These are phyloP conservation scores for Blastobotrys apis DNA, from an alignment of 1,139 yeast species.

Conservation along the genomic window DNA sequence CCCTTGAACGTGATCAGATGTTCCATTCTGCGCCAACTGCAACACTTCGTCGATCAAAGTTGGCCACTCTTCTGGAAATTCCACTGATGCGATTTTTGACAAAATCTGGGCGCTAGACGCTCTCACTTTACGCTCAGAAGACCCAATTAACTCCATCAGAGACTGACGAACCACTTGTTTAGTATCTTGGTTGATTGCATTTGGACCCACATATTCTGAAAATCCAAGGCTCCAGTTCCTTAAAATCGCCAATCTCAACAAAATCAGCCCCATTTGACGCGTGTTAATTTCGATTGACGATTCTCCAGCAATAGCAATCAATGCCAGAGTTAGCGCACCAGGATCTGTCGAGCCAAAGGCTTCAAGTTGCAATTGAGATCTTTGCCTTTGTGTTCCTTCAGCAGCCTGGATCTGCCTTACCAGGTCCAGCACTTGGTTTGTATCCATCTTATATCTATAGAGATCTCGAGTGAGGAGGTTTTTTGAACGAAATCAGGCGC, in stretches of 20 bases:
- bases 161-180: conserved; percentile 49
- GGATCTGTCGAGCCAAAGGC: conserved; percentile 4
- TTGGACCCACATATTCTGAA: conserved; percentile 67
- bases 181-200: conserved; percentile 48
- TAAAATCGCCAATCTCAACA: conserved; percentile 66
- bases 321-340: conserved; percentile 1
- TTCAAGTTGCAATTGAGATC: conserved; percentile 2
- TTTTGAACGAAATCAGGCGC: no score
- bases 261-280: conserved; percentile 61
- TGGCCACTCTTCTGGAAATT: conserved; percentile 97
- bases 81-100: conserved; percentile 82
- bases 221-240: conserved; percentile 84
- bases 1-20: conserved; percentile 43
- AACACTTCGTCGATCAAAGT: conserved; percentile 51
- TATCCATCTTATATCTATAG: conserved; percentile 6
- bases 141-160: conserved; percentile 51
- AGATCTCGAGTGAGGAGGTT: background rate
- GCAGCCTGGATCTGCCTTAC: conserved; percentile 10
- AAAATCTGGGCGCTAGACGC: conserved; percentile 68
- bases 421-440: conserved; percentile 6
- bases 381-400: conserved; percentile 3
- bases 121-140: conserved; percentile 56
- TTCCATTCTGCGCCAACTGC: conserved; percentile 20
- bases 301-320: conserved; percentile 9
- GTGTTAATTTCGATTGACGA: conserved; percentile 7